Percentiles rank a stretch among this genome's conserved stretches.
Conservation (phyloP, 176 grass and related monocot species). For the Juncus effusus region DNA sequence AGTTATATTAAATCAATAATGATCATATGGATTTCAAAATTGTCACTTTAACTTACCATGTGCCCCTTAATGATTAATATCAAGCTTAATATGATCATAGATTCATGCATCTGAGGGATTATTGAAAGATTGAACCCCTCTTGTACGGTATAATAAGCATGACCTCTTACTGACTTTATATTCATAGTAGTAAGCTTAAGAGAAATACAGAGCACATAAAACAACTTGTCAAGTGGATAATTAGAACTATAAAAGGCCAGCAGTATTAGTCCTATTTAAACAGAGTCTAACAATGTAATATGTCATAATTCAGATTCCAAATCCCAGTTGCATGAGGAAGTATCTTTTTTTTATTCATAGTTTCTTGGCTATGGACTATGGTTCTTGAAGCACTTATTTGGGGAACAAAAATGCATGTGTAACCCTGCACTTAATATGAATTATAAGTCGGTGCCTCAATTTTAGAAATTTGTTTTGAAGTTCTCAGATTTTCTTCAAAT, state of each 20-base stretch:
- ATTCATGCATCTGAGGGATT: too few relatives aligned
- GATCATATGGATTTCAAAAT: too few relatives aligned
- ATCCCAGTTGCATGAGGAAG: slow-evolving; percentile 11
- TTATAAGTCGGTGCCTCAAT: too few relatives aligned
- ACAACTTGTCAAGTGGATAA: slow-evolving; percentile 8
- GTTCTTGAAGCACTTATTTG: neutral
- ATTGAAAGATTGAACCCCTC: too few relatives aligned
- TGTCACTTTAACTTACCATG: too few relatives aligned
- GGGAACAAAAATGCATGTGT: too few relatives aligned
- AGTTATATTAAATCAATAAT: too few relatives aligned
- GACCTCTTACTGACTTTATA: neutral
- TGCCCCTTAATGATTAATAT: too few relatives aligned
- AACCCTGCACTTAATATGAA: too few relatives aligned
- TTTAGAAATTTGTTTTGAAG: too few relatives aligned
- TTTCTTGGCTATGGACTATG: neutral
- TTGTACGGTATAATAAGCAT: neutral
- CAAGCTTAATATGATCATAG: too few relatives aligned
- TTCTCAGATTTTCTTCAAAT: too few relatives aligned
- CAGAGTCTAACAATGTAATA: slow-evolving; percentile 2
- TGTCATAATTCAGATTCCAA: neutral
- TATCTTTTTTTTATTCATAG: slow-evolving; percentile 10
- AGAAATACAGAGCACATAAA: neutral
- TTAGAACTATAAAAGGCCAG: slow-evolving; percentile 7
- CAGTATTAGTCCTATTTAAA: neutral
- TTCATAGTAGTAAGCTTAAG: neutral